phyloP scores from a whole-genome alignment of 495 filamentous ascomycete species.

The Daldinia concentrica region DNA sequence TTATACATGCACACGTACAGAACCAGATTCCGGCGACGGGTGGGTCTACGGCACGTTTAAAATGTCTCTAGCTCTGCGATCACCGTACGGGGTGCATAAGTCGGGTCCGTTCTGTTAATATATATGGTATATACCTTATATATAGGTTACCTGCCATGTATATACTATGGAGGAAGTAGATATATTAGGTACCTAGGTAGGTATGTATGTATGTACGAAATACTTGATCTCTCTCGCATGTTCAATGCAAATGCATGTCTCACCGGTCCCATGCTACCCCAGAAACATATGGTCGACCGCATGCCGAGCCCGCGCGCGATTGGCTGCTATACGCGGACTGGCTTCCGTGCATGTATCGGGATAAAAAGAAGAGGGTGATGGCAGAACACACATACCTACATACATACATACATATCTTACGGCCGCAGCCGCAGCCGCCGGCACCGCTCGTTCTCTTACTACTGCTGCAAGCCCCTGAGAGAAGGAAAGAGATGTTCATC shows the following conservation, averaged over 20 bases:
- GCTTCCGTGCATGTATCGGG: constrained; percentile 2
- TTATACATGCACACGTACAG: not conserved
- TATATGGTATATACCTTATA: not conserved
- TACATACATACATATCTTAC: constrained; percentile 25
- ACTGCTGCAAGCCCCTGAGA: not conserved
- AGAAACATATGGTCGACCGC: constrained; percentile 1
- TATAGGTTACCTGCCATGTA: not conserved
- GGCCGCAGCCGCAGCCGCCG: constrained; percentile 7
- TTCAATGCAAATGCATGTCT: not conserved
- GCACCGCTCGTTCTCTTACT: too few species aligned
- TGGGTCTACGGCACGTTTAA: constrained; percentile 1
- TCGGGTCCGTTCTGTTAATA: not conserved
- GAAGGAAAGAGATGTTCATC: not conserved
- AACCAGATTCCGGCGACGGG: not conserved
- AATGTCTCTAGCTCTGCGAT: not conserved
- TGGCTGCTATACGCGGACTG: constrained; percentile 25
- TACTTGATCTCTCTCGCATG: not conserved
- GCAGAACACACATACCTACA: too few species aligned
- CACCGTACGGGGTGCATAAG: constrained; percentile 15
- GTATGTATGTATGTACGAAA: too few species aligned
- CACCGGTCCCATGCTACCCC: constrained; percentile 1
- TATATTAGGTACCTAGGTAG: too few species aligned
- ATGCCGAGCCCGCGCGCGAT: constrained; percentile 5
- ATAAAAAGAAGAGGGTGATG: not conserved
- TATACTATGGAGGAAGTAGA: not conserved